These are phyloP conservation scores for Claviceps digitariae DNA, from an alignment of 2,329 filamentous ascomycete genomes.

Conservation along the genomic window DNA sequence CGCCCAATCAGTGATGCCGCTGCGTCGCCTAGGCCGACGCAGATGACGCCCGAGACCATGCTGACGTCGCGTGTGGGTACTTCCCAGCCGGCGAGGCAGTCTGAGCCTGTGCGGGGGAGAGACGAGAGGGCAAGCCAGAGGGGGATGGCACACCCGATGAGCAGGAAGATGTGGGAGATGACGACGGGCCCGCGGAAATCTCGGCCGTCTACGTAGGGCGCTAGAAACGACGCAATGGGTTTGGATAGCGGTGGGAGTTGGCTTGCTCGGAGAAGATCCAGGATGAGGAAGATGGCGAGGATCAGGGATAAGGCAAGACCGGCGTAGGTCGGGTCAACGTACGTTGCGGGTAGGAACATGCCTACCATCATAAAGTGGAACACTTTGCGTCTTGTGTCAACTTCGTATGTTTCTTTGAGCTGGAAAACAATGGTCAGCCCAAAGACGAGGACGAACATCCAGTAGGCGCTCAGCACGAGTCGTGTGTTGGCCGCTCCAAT, in stretches of 20 bases:
- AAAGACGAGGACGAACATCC: conserved; percentile 49
- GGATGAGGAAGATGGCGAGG: conserved; percentile 70
- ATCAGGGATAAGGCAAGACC: conserved; percentile 67
- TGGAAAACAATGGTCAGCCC: conserved; percentile 65
- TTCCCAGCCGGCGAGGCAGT: conserved; percentile 60
- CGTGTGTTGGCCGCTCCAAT: conserved; percentile 71
- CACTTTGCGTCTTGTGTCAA: conserved; percentile 90
- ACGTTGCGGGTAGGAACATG: conserved; percentile 83
- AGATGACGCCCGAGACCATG: conserved; percentile 87
- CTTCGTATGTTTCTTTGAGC: conserved; percentile 66
- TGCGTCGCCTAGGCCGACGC: conserved; percentile 89
- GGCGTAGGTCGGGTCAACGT: conserved; percentile 72
- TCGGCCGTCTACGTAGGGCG: conserved; percentile 86
- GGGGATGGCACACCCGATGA: conserved; percentile 89
- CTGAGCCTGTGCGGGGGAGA: conserved; percentile 40
- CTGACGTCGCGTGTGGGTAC: conserved; percentile 60
- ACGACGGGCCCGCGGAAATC: conserved; percentile 91
- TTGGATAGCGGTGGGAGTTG: conserved; percentile 83
- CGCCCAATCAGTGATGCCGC: conserved; percentile 83
- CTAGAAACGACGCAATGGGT: conserved; percentile 73
- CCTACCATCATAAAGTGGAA: conserved; percentile 98
- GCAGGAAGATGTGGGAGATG: conserved; percentile 87
- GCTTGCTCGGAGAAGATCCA: conserved; percentile 80
- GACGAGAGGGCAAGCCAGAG: conserved; percentile 78
- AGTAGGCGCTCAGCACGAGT: conserved; percentile 66